Base-by-base conservation (phyloP, 345 rosid genomes). In the Cardiospermum halicacabum region DNA sequence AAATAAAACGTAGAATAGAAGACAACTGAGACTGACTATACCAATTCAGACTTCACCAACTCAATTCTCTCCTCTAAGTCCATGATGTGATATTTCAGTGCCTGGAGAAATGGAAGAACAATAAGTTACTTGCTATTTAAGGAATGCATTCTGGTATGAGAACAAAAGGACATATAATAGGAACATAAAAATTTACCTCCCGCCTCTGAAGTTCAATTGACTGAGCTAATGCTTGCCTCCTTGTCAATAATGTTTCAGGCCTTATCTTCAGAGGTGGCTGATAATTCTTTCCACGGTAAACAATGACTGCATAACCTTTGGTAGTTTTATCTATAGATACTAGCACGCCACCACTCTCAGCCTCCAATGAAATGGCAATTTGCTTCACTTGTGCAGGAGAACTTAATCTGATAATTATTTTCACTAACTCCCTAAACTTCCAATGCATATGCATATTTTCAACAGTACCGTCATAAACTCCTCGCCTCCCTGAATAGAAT, bases 371-470 rank as follows among this genome's bases (percentile, higher is more conserved):
- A 68, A 89, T 80, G 8, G 96, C 96, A 16, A 89, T 76, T 60
- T 87, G 96, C 78, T 81, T 92, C 43, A 89, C 89, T 75, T 83
- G 96, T 21, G 87, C 78, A 58, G 78, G 70, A 64, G 63, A 79
- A 73, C 80, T 83, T 48, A 88, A 76, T 73, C 79, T 87, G 62
- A 81, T 89, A 21, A 87, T 79, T 53, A 92, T 67, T 72, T 92
- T 92, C n/a, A 92, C 98, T 43, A 87, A 74, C 75, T 92, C 98
- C 24, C 92, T 77, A 69, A 79, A 80, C 77, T 92, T 92, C 98
- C 98, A 92, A 57, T 92, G 96, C 61, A 92, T 77, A 78, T 92
- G 96, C 87, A 89, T 87, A 78, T 92, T 92, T 71, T 92, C 96
- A 71, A 89, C 74, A 27, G 93, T 89, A 72, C 96, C 96, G 74